Evolutionary conservation across 2,329 filamentous ascomycete genomes (phyloP), one percentile per base, ranked within the genome.

Genomic region (Ophiostoma sp.): DNA sequence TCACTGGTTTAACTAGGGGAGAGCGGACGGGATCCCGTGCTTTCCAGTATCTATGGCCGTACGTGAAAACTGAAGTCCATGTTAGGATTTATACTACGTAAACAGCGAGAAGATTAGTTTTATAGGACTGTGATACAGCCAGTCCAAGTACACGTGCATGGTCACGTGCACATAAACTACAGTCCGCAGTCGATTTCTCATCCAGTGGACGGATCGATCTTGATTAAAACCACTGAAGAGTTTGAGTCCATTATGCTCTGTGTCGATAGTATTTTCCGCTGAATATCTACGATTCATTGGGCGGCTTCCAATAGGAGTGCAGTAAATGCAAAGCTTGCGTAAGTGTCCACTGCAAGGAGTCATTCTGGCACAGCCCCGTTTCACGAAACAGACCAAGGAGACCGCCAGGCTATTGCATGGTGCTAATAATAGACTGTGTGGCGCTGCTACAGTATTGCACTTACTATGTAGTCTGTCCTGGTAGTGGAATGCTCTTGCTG

Each of bases 291-390:
- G 27, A 31, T 31, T 31, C 27, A 31, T 31, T 31, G 27, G 27
- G 27, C 27, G 27, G 27, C 27, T 31, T 31, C 27, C 27, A 31
- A 31, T 1, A 31, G 23, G 27, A 62, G 20, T 62, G 57, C 27
- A 33, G 13, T 33, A 1, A 23, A 31, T 11, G 5, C 27, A 35
- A 5, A 27, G n/a, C 52, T 62, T 62, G 57, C 57, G 57, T 62
- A 31, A 33, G 27, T 57, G 52, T 13, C 6, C 33, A n/a, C 57
- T 20, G 23, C 27, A n/a, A 27, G 27, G 57, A 62, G 27, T 13
- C 11, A 13, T 17, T 7, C 57, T 60, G 27, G 57, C 57, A 62
- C 57, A 33, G 57, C 57, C 57, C 57, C 57, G 57, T 62, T 62
- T 62, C 57, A 62, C 27, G 23, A 57, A 27, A 57, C n/a, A 7